Conservation (phyloP, 805 yeast species). For the Isabelozyma rhagii region DNA sequence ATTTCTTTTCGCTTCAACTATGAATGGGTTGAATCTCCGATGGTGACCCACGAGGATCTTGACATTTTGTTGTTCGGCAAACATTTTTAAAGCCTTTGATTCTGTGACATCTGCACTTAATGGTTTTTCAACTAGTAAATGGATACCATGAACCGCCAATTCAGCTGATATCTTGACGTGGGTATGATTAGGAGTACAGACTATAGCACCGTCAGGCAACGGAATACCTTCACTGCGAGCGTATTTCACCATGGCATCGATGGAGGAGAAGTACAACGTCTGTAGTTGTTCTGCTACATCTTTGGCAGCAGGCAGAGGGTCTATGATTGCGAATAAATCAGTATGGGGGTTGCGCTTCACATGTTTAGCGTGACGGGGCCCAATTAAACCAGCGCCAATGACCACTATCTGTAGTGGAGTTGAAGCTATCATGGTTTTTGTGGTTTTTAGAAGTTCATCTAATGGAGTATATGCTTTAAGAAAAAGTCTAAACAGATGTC, state of each 20-base stretch:
- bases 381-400: conserved; percentile 40
- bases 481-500: neutral
- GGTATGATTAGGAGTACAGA: conserved; percentile 40
- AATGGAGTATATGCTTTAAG: neutral
- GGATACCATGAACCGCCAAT: conserved; percentile 30
- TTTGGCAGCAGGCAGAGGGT: conserved; percentile 27
- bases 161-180: conserved; percentile 28
- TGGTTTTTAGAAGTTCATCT: neutral
- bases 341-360: conserved; percentile 20
- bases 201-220: conserved; percentile 36
- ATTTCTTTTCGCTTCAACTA: conserved; percentile 29
- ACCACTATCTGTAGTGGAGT: conserved; percentile 15
- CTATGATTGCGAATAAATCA: conserved; percentile 29
- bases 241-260: conserved; percentile 21
- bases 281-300: conserved; percentile 19
- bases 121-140: conserved; percentile 37
- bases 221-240: conserved; percentile 10
- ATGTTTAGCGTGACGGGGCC: conserved; percentile 40
- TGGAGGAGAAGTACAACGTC: conserved; percentile 18
- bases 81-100: conserved; percentile 24
- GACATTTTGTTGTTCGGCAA: conserved; percentile 17
- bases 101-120: conserved; percentile 28
- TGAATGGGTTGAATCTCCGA: conserved; percentile 38
- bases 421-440: conserved; percentile 2
- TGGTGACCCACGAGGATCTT: conserved; percentile 38